These are phyloP conservation scores for Ogataea dorogensis DNA, from an alignment of 805 yeast species.

Conservation along the genomic window DNA sequence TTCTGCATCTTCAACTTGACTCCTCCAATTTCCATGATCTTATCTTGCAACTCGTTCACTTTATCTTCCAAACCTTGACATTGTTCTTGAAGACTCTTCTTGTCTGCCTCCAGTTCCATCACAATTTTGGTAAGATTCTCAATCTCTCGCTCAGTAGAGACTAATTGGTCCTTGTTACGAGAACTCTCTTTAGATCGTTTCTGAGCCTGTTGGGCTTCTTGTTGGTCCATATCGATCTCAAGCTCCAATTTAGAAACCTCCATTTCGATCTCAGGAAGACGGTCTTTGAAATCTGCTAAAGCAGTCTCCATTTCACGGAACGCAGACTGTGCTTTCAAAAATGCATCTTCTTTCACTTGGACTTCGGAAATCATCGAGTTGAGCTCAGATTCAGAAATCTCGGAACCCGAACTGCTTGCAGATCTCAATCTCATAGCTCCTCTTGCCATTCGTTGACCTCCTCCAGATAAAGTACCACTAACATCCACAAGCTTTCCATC, in stretches of 20 bases:
- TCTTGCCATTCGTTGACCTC: constrained; percentile 67
- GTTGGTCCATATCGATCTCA: constrained; percentile 60
- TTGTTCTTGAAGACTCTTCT: constrained; percentile 44
- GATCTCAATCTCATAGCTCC: constrained; percentile 74
- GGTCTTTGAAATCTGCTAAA: constrained; percentile 56
- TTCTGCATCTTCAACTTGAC: constrained; percentile 74
- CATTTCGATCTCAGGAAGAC: constrained; percentile 67
- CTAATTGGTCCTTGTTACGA: constrained; percentile 16
- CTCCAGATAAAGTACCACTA: constrained; percentile 96
- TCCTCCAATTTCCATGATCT: constrained; percentile 91
- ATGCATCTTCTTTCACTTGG: constrained; percentile 50
- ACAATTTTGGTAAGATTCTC: constrained; percentile 34
- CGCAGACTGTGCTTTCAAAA: constrained; percentile 47
- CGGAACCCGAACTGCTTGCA: constrained; percentile 24
- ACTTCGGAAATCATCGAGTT: constrained; percentile 52
- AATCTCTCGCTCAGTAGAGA: constrained; percentile 19
- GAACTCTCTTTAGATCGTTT: constrained; percentile 40
- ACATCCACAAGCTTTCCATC: constrained; percentile 91
- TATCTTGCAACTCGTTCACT: constrained; percentile 64
- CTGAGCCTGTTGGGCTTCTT: constrained; percentile 51
- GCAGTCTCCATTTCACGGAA: constrained; percentile 59
- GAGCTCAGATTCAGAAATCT: constrained; percentile 57
- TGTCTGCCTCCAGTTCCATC: constrained; percentile 27
- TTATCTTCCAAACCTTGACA: constrained; percentile 54
- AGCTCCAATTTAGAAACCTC: constrained; percentile 56